Evolutionary conservation across 163 green algal species (phyloP), one percentile per base, ranked within the genome.

Genomic region (Chlorella variabilis): DNA sequence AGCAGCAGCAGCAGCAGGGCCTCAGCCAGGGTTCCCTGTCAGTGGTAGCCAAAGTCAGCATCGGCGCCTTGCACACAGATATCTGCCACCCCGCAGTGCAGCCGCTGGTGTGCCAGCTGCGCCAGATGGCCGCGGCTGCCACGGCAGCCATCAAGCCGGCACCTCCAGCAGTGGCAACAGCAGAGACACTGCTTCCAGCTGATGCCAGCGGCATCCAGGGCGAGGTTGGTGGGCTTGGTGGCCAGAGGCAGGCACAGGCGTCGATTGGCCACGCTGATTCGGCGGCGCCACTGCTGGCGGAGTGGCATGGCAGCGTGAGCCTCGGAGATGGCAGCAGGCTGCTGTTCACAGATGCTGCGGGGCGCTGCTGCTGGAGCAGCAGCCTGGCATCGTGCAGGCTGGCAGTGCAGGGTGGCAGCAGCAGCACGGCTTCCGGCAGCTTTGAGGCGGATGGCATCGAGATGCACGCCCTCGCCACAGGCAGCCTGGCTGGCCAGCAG

Each of bases 261-360:
- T n/a, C n/a, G 3, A 38, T 27, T 17, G 59, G 8, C 27, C 5
- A 13, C 29, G n/a, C 33, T 13, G 29, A 15, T 11, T 21, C 39
- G 2, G 39, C 74, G 45, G 27, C 31, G 33, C 77, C 38, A 23
- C 48, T 71, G 41, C 62, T 80, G 21, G 71, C 70, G 0, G 58
- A 27, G 25, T 84, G 63, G 66, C 79, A 59, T 31, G 33, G 59
- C 39, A 67, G 38, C 25, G 20, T 83, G 38, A 68, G 33, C 38
- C 58, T 87, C n/a, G 83, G 83, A 0, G 69, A 87, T 6, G 83
- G 83, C 33, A 87, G 83, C 75, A 66, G 75, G 29, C 54, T 87
- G 41, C 77, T 80, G 58, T 87, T 84, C 61, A 39, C 69, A 15
- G 83, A 87, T 73, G 66, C 63, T 25, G 58, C 21, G 11, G 63